Evolutionary conservation across 2,329 filamentous ascomycete species (phyloP).

Genomic region (Aspergillus hiratsukae): DNA sequence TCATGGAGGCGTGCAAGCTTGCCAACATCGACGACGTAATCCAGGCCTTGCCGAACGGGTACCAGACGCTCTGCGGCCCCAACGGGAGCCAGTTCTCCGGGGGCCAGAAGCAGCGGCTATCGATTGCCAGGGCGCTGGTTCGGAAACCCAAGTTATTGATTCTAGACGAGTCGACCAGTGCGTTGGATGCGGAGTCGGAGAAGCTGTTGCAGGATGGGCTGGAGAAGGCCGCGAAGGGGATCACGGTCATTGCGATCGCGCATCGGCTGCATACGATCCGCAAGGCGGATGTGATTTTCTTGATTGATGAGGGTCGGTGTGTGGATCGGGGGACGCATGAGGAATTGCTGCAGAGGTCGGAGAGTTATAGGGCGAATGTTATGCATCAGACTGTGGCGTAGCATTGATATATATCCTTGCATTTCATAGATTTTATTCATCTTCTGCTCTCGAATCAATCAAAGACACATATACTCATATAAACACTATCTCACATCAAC

Average conservation of each 20-base stretch:
- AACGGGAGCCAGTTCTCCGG: conserved; percentile 54
- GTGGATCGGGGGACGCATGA: conserved; percentile 60
- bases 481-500: no score
- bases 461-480: no score
- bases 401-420: neutral
- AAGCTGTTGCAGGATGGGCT: conserved; percentile 43
- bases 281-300: conserved; percentile 73
- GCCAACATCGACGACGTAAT: conserved; percentile 71
- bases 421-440: neutral
- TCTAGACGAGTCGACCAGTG: conserved; percentile 59
- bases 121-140: conserved; percentile 55
- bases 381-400: conserved; percentile 33
- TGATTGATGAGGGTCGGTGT: conserved; percentile 65
- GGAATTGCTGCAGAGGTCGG: conserved; percentile 50
- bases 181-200: conserved; percentile 53
- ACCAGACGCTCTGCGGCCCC: conserved; percentile 57
- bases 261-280: conserved; percentile 48
- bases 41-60: conserved; percentile 57
- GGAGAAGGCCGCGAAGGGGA: conserved; percentile 29
- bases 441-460: no score
- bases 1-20: conserved; percentile 62
- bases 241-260: conserved; percentile 42
- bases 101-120: conserved; percentile 56
- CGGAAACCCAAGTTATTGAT: conserved; percentile 53
- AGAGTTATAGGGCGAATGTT: conserved; percentile 38